phyloP scores from a whole-genome alignment of 371 early-diverging fungal species.

The Syncephalastrum sp. region DNA sequence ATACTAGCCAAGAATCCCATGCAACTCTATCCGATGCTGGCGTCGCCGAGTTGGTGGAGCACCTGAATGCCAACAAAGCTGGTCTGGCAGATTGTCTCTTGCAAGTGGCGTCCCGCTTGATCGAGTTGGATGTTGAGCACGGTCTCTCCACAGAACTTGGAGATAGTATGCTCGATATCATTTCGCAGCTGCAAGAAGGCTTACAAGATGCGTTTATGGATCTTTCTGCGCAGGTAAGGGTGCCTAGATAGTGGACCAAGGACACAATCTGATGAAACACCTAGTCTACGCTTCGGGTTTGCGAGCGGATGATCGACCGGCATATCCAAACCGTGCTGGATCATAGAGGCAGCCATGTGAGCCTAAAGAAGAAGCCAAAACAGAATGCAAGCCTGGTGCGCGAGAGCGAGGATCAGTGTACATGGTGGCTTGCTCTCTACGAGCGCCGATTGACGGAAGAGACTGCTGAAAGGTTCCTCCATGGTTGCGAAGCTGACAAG shows the following conservation, averaged over 20 bases:
- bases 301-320: slow-evolving; percentile 33
- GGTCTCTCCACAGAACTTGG: slow-evolving; percentile 1
- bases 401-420: background rate
- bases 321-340: slow-evolving; percentile 16
- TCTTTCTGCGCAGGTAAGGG: background rate
- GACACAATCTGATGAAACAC: slow-evolving; percentile 1
- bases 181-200: slow-evolving; percentile 8
- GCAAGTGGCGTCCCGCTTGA: slow-evolving; percentile 13
- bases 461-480: background rate
- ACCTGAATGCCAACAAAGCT: slow-evolving; percentile 39
- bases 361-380: background rate
- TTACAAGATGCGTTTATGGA: slow-evolving; percentile 2
- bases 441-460: too few relatives aligned
- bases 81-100: slow-evolving; percentile 42
- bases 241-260: too few relatives aligned
- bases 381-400: background rate
- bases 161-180: slow-evolving; percentile 10
- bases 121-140: slow-evolving; percentile 12
- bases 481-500: background rate
- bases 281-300: slow-evolving; percentile 19
- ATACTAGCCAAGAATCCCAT: too few relatives aligned
- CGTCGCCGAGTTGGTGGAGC: slow-evolving; percentile 26
- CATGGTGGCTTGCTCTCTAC: too few relatives aligned
- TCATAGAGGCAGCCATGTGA: too few relatives aligned
- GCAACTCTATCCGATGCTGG: background rate